These are phyloP conservation scores for Monosporascus sp. DNA, from an alignment of 2,329 filamentous ascomycete genomes.

Conservation along the genomic window DNA sequence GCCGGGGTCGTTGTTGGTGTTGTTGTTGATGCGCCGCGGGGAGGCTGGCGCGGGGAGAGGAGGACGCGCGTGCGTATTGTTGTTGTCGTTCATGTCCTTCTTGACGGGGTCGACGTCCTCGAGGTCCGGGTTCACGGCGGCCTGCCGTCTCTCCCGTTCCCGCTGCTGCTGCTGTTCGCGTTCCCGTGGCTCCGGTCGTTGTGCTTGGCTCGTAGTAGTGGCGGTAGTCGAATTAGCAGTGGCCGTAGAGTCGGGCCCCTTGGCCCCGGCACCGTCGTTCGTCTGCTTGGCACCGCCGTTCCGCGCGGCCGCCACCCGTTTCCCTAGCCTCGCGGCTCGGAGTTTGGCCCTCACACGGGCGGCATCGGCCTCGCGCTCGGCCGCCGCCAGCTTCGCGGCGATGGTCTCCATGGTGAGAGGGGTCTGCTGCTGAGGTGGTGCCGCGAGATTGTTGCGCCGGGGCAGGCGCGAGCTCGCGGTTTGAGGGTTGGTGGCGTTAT, in stretches of 20 bases:
- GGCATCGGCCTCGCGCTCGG: constrained; percentile 59
- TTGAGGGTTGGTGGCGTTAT: neutral
- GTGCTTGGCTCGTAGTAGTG: neutral
- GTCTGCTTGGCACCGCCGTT: neutral
- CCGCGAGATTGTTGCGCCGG: constrained; percentile 27
- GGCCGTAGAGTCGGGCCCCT: constrained; percentile 24
- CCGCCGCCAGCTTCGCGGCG: constrained; percentile 58
- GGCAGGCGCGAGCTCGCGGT: constrained; percentile 29
- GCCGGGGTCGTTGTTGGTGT: constrained; percentile 1
- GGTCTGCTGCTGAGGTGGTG: constrained; percentile 38
- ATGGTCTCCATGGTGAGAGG: constrained; percentile 58
- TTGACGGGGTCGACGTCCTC: constrained; percentile 24
- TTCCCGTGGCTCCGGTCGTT: neutral
- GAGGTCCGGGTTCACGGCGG: constrained; percentile 7
- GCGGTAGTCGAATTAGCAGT: constrained; percentile 7
- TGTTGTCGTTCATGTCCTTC: constrained; percentile 4
- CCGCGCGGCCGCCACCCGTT: constrained; percentile 7
- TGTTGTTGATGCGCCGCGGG: neutral
- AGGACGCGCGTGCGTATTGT: constrained; percentile 2
- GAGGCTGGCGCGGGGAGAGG: neutral
- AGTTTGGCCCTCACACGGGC: constrained; percentile 59
- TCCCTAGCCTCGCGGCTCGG: constrained; percentile 41
- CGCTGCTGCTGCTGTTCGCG: neutral
- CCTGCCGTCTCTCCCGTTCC: neutral
- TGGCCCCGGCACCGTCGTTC: neutral